Conservation (phyloP, 371 early-diverging fungal genomes). For the Cokeromyces recurvatus region DNA sequence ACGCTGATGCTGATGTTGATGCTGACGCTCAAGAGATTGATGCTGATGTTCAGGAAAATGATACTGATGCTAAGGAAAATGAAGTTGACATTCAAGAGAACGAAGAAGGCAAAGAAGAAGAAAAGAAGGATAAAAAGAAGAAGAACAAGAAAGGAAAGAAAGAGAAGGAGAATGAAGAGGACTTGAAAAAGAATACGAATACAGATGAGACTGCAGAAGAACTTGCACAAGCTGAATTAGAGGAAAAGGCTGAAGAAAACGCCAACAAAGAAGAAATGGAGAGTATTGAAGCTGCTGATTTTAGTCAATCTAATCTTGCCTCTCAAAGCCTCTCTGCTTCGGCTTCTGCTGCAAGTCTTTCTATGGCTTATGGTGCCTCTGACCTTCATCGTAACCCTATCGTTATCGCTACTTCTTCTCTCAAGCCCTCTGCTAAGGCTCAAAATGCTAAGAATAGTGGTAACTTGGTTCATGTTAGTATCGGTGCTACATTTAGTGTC, state of each 20-base stretch:
- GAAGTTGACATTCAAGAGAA: neutral
- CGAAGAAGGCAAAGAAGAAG: neutral
- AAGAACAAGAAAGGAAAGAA: neutral
- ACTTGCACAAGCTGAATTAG: neutral
- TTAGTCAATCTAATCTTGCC: too few species aligned
- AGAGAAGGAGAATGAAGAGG: neutral
- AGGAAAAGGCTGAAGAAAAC: conserved; percentile 2
- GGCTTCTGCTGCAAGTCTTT: conserved; percentile 6
- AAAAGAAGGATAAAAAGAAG: neutral
- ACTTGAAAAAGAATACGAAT: neutral
- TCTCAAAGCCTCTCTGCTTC: conserved; percentile 6
- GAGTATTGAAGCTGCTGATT: neutral
- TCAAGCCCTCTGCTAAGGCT: too few species aligned
- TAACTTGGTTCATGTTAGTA: conserved; percentile 6
- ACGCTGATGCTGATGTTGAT: neutral
- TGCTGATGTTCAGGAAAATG: neutral
- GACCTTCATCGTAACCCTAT: too few species aligned
- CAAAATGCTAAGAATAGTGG: conserved; percentile 9
- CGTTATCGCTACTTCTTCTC: too few species aligned
- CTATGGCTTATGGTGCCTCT: neutral
- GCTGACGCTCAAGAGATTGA: neutral
- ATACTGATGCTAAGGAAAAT: neutral
- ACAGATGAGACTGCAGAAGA: neutral
- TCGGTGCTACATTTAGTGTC: conserved; percentile 13
- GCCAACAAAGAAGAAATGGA: neutral